Conservation (phyloP, 768 basidiomycete species). For the Pseudohyphozyma bogoriensis region DNA sequence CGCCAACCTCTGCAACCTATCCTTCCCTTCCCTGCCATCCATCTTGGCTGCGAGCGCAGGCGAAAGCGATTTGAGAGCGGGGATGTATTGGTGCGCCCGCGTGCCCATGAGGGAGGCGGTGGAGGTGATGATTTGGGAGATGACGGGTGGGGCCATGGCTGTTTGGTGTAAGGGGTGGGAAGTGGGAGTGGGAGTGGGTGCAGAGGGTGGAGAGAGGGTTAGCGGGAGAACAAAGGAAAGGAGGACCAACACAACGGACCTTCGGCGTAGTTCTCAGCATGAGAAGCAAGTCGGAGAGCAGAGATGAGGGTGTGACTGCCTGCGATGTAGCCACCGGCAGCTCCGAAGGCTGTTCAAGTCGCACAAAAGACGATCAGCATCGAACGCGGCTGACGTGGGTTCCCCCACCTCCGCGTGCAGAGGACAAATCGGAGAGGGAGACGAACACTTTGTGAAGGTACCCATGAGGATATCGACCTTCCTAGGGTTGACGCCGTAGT, state of each 20-base stretch:
- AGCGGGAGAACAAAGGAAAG: slow-evolving; percentile 68
- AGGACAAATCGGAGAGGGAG: slow-evolving; percentile 31
- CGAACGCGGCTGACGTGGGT: slow-evolving; percentile 5
- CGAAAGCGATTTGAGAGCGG: slow-evolving; percentile 47
- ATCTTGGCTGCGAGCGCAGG: slow-evolving; percentile 55
- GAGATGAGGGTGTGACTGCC: slow-evolving; percentile 73
- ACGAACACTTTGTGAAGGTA: slow-evolving; percentile 64
- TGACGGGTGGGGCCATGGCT: slow-evolving; percentile 79
- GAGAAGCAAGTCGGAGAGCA: slow-evolving; percentile 49
- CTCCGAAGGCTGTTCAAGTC: slow-evolving; percentile 58
- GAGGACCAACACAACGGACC: too few relatives aligned
- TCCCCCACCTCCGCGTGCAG: too few relatives aligned
- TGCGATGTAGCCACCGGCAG: slow-evolving; percentile 88
- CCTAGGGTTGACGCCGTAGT: slow-evolving; percentile 72
- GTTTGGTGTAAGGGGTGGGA: slow-evolving; percentile 88
- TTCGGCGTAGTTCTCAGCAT: too few relatives aligned
- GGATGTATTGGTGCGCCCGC: slow-evolving; percentile 30
- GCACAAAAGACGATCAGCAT: not conserved
- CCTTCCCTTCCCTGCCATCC: slow-evolving; percentile 72
- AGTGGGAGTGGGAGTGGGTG: slow-evolving; percentile 49
- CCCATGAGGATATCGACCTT: slow-evolving; percentile 93
- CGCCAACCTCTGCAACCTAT: slow-evolving; percentile 73
- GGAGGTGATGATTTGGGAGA: slow-evolving; percentile 79
- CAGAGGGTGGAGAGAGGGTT: slow-evolving; percentile 62
- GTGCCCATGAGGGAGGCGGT: slow-evolving; percentile 96